phyloP scores from a whole-genome alignment of 148 eudicot species.

The Amaranthus hypochondriacus region DNA sequence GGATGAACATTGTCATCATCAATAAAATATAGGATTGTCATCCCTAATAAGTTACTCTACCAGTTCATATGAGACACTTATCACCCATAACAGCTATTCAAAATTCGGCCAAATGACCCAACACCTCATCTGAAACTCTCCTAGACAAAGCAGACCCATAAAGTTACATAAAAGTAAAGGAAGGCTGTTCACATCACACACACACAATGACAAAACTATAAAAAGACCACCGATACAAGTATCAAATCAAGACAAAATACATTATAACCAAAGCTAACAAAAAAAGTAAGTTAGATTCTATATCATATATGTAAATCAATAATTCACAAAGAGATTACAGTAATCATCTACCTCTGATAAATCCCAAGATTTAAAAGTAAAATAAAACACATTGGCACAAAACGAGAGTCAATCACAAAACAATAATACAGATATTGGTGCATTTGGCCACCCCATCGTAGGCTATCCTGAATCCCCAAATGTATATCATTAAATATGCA shows the following conservation, averaged over 20 bases:
- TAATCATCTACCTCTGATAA: not conserved
- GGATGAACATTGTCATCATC: constrained; percentile 59
- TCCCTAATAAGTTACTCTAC: constrained; percentile 16
- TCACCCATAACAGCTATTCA: constrained; percentile 5
- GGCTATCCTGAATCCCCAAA: too few relatives aligned
- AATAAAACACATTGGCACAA: not conserved
- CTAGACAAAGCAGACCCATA: not conserved
- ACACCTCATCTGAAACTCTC: not conserved
- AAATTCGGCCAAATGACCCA: not conserved
- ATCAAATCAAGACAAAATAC: not conserved
- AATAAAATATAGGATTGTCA: constrained; percentile 37
- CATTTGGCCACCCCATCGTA: not conserved
- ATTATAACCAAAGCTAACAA: not conserved
- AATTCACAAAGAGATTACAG: not conserved
- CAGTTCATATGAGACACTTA: not conserved
- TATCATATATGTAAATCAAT: not conserved
- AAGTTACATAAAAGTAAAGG: not conserved
- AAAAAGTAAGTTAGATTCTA: not conserved
- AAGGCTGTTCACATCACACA: not conserved
- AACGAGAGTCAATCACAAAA: not conserved
- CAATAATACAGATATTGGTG: not conserved
- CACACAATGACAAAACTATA: not conserved
- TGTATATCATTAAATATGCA: not conserved
- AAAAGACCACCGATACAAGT: not conserved
- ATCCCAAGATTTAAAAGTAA: not conserved